A percentile compares a stretch with the other conserved stretches of the same genome.
These are phyloP conservation scores for Pleomassaria siparia DNA, from an alignment of 2,329 filamentous ascomycete genomes.

Conservation along the genomic window DNA sequence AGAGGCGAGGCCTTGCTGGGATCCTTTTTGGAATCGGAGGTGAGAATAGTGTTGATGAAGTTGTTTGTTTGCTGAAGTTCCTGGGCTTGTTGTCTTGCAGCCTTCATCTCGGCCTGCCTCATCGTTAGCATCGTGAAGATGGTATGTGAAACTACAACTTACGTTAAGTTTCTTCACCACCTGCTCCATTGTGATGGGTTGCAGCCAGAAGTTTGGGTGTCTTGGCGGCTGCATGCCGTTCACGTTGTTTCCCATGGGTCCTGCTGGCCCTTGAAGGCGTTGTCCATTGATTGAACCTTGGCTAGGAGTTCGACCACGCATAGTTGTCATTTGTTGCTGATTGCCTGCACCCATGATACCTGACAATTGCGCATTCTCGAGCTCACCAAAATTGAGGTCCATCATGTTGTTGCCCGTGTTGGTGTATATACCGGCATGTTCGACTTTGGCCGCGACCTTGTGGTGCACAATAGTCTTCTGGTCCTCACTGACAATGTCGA, in stretches of 20 bases:
- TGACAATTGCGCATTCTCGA: constrained; percentile 75
- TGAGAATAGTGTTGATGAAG: constrained; percentile 75
- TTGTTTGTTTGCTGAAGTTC: constrained; percentile 81
- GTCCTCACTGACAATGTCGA: constrained; percentile 98
- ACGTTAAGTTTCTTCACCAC: constrained; percentile 87
- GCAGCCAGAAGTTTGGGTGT: constrained; percentile 79
- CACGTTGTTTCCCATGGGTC: constrained; percentile 59
- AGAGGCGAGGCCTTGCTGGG: constrained; percentile 48
- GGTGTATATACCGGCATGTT: constrained; percentile 84
- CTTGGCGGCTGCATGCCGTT: constrained; percentile 69
- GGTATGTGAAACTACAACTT: constrained; percentile 45
- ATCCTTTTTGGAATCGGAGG: constrained; percentile 65
- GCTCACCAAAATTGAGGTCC: constrained; percentile 88
- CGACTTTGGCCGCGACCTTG: constrained; percentile 95
- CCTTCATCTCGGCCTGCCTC: constrained; percentile 80
- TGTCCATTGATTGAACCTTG: constrained; percentile 63
- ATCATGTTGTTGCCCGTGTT: constrained; percentile 70
- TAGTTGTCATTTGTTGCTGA: constrained; percentile 64
- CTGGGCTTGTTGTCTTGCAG: constrained; percentile 81
- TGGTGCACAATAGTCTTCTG: constrained; percentile 98
- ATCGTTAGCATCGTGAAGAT: constrained; percentile 22
- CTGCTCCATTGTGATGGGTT: constrained; percentile 88
- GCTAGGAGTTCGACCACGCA: constrained; percentile 64
- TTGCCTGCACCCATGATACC: constrained; percentile 66
- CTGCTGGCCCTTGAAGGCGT: constrained; percentile 58